Evolutionary conservation across 768 basidiomycete species (phyloP).

Genomic region (Boletus pseudo-olivaceus): DNA sequence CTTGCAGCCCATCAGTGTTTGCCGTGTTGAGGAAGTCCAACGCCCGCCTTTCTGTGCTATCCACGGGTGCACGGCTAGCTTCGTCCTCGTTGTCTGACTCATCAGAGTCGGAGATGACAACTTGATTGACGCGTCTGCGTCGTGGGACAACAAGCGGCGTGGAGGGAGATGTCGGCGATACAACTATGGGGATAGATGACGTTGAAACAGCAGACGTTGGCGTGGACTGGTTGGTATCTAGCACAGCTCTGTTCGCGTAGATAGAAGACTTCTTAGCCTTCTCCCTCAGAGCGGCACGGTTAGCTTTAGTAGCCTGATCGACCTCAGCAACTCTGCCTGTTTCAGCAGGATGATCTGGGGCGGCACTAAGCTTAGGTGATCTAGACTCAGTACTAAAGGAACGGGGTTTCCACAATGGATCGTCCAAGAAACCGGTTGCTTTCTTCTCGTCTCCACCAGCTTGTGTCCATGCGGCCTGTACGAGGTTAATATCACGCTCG

Average conservation of each 20-base stretch:
- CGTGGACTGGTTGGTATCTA: slow-evolving; percentile 46
- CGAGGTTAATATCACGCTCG: slow-evolving; percentile 31
- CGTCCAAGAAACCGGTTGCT: slow-evolving; percentile 56
- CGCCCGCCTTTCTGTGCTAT: slow-evolving; percentile 47
- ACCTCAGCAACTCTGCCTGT: slow-evolving; percentile 67
- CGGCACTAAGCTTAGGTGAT: slow-evolving; percentile 4
- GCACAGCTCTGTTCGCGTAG: slow-evolving; percentile 60
- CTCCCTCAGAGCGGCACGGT: slow-evolving; percentile 61
- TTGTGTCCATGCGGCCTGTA: slow-evolving; percentile 67
- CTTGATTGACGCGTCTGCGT: slow-evolving; percentile 53
- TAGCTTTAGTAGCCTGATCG: slow-evolving; percentile 69
- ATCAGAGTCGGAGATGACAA: slow-evolving; percentile 63
- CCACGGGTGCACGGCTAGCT: slow-evolving; percentile 30
- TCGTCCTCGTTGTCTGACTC: slow-evolving; percentile 49
- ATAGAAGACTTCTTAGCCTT: slow-evolving; percentile 83
- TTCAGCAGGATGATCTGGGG: slow-evolving; percentile 27
- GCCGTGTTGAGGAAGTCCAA: slow-evolving; percentile 69
- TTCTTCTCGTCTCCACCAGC: slow-evolving; percentile 57
- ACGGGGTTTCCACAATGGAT: slow-evolving; percentile 51
- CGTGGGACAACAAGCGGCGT: slow-evolving; percentile 43
- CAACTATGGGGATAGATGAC: slow-evolving; percentile 30
- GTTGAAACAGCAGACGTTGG: slow-evolving; percentile 30
- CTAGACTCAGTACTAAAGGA: slow-evolving; percentile 20
- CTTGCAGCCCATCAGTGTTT: slow-evolving; percentile 60
- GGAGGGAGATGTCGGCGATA: slow-evolving; percentile 38